phyloP scores from a whole-genome alignment of 257 asterid species.

The Solanum arcanum region DNA sequence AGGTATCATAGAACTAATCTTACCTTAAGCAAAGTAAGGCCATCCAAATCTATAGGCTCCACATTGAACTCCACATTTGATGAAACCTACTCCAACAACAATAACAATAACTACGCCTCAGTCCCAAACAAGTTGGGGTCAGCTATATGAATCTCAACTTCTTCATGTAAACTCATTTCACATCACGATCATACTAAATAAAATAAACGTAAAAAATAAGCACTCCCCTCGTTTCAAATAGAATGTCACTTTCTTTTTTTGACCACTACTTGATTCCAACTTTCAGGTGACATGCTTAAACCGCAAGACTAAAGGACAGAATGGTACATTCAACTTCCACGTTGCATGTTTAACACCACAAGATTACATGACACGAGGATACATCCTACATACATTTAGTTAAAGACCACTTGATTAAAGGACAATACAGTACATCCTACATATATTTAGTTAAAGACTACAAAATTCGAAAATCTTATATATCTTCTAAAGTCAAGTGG shows the following conservation, averaged over 20 bases:
- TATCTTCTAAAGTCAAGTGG: fast-evolving
- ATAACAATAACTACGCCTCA: neutral
- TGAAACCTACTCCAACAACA: constrained; percentile 32
- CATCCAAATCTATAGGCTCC: constrained; percentile 69
- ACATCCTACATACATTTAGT: too few species aligned
- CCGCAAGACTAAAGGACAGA: neutral
- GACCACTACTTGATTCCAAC: neutral
- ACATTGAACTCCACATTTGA: constrained; percentile 27
- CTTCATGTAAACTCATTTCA: neutral
- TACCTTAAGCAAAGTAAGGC: constrained; percentile 69
- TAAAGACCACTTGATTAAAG: too few species aligned
- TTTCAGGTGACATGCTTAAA: too few species aligned
- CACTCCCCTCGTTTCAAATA: neutral
- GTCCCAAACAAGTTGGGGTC: neutral
- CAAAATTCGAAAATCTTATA: too few species aligned
- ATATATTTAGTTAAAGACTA: too few species aligned
- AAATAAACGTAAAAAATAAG: neutral
- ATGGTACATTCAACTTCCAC: too few species aligned
- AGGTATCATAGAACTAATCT: neutral
- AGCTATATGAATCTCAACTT: neutral
- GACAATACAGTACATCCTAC: too few species aligned
- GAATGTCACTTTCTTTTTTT: too few species aligned
- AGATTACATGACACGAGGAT: too few species aligned
- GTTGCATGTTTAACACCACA: too few species aligned
- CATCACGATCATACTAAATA: neutral